Evolutionary conservation across 106 monocot genomes (phyloP), one percentile per base, ranked within the genome.

Genomic region (Platanthera zijinensis): DNA sequence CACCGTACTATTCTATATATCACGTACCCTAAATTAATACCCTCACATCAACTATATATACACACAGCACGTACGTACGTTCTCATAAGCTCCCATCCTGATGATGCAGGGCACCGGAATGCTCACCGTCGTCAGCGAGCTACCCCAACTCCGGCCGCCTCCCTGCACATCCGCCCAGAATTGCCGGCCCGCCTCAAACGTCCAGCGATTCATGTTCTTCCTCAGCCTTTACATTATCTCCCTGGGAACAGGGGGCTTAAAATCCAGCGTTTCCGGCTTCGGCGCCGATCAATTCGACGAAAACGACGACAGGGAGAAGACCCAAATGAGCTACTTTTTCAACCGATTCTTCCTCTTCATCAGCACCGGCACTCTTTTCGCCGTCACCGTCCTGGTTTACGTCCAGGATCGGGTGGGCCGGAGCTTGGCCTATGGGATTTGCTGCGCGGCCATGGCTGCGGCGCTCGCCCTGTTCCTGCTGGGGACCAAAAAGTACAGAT

Each of bases 201-300:
- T 82, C 17, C 91, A 91, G 71, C 76, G 86, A 79, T 80, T 75
- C 68, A 64, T 84, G 48, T 78, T 91, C 5, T 91, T 84, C 80
- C 1, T 84, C 51, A 77, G 85, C 84, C 84, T 91, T 6, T 91
- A 91, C 78, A 57, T 91, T 48, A 88, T 88, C n/a, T 85, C 86
- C 0, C 75, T 91, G 3, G 91, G 91, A 45, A 91, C 91, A 11
- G 91, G 91, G 11, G 91, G 91, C 6, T 84, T 91, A 30, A 91
- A 91, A 74, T 91, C 91, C 9, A 91, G 91, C 64, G 88, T 91
- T 0, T 91, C 91, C 1, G 89, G 92, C 5, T 92, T 92, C 51
- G 92, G 92, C 6, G 86, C 92, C 1, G 92, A 92, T 83, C 92
- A 92, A 79, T 92, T 92, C 54, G 92, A 92, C 61, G 88, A 86